These are phyloP conservation scores for Tillandsia leiboldiana DNA, from an alignment of 176 grass and related monocot genomes.

Conservation along the genomic window DNA sequence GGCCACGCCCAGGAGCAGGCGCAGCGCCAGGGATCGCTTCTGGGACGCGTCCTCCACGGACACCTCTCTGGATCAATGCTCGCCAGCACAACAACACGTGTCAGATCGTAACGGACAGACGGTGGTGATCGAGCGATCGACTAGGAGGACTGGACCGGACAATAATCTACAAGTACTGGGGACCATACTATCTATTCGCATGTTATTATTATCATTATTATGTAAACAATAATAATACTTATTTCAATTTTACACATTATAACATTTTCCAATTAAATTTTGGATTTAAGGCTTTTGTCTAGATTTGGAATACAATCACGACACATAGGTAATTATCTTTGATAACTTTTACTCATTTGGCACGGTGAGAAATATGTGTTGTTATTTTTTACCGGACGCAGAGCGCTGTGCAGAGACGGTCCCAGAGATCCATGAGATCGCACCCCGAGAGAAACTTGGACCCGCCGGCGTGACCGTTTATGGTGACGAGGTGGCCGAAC, in stretches of 20 bases:
- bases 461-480: conserved; percentile 40
- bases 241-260: too few relatives aligned
- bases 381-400: conserved; percentile 37
- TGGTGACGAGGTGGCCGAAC: conserved; percentile 69
- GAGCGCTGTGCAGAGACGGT: conserved; percentile 74
- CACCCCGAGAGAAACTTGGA: conserved; percentile 40
- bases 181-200: too few relatives aligned
- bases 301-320: background rate
- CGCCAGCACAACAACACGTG: conserved; percentile 15
- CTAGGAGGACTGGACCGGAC: background rate
- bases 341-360: background rate
- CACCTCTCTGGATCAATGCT: conserved; percentile 39
- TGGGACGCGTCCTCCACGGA: conserved; percentile 63
- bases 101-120: background rate
- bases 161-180: background rate
- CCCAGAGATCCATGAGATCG: conserved; percentile 85
- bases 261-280: background rate
- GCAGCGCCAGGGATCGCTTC: conserved; percentile 62
- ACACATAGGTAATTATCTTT: background rate
- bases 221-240: too few relatives aligned
- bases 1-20: conserved; percentile 59
- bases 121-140: conserved; percentile 1
- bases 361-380: too few relatives aligned
- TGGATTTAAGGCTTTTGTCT: too few relatives aligned
- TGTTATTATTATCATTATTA: too few relatives aligned